These are phyloP conservation scores for Diplodia seriata DNA, from an alignment of 2,329 filamentous ascomycete species.

Conservation along the genomic window DNA sequence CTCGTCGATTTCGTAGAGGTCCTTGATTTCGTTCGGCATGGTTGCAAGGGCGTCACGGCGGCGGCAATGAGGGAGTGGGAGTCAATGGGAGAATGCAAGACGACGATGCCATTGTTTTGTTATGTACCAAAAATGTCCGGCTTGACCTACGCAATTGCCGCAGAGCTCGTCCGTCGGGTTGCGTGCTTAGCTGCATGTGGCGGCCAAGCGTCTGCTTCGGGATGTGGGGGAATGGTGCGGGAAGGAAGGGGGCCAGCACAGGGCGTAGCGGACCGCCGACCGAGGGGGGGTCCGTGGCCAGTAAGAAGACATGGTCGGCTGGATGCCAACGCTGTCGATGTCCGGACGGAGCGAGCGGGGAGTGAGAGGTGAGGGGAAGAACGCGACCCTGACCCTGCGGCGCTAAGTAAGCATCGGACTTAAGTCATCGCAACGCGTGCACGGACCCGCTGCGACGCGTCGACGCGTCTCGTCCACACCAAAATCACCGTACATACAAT, in stretches of 20 bases:
- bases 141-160: conserved; percentile 21
- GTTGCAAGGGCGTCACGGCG: not conserved
- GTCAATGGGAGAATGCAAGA: not conserved
- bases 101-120: conserved; percentile 5
- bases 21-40: conserved; percentile 39
- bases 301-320: not conserved
- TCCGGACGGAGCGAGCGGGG: conserved; percentile 5
- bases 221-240: conserved; percentile 22
- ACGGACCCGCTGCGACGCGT: not conserved
- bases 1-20: conserved; percentile 45
- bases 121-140: conserved; percentile 6
- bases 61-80: not conserved
- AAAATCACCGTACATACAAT: too few relatives aligned
- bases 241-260: not conserved
- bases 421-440: not conserved
- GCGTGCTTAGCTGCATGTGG: conserved; percentile 18
- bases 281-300: conserved; percentile 21
- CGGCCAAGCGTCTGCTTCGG: conserved; percentile 13
- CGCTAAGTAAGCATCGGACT: not conserved
- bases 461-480: conserved; percentile 13
- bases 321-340: not conserved
- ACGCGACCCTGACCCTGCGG: not conserved
- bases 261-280: conserved; percentile 16
- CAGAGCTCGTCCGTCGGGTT: not conserved
- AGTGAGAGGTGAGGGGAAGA: not conserved